phyloP scores from a whole-genome alignment of 805 yeast species.

The Ogataea wickerhamii region DNA sequence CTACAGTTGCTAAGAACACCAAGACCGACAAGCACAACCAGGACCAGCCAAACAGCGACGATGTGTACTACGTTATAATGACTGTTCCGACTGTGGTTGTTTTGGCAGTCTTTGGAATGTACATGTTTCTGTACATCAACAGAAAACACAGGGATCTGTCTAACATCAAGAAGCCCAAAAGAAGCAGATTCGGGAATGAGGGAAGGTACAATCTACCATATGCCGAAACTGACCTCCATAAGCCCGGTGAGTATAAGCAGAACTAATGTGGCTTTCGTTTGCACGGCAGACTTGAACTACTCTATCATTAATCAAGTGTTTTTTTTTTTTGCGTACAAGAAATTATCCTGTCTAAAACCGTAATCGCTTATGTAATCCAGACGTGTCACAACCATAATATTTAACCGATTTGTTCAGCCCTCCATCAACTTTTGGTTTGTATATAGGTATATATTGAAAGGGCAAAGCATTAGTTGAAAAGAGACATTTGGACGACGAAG shows the following conservation, averaged over 20 bases:
- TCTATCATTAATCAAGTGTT: too few species aligned
- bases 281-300: too few species aligned
- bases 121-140: conserved; percentile 56
- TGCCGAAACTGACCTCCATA: conserved; percentile 27
- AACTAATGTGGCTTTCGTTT: conserved; percentile 5
- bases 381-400: too few species aligned
- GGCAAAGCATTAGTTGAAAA: too few species aligned
- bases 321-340: too few species aligned
- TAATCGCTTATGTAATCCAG: too few species aligned
- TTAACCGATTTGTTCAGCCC: too few species aligned
- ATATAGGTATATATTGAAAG: too few species aligned
- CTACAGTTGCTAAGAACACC: conserved; percentile 48
- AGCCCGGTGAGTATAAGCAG: conserved; percentile 23
- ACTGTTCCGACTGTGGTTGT: conserved; percentile 66
- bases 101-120: conserved; percentile 59
- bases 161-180: conserved; percentile 37
- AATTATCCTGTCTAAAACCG: too few species aligned
- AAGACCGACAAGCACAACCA: conserved; percentile 29
- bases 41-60: conserved; percentile 40
- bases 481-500: too few species aligned
- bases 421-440: too few species aligned
- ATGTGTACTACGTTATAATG: conserved; percentile 55
- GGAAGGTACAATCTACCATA: conserved; percentile 28
- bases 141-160: conserved; percentile 53
- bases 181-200: conserved; percentile 32